Conservation (phyloP, 139 green algal genomes). For the Chlorella sp. region DNA sequence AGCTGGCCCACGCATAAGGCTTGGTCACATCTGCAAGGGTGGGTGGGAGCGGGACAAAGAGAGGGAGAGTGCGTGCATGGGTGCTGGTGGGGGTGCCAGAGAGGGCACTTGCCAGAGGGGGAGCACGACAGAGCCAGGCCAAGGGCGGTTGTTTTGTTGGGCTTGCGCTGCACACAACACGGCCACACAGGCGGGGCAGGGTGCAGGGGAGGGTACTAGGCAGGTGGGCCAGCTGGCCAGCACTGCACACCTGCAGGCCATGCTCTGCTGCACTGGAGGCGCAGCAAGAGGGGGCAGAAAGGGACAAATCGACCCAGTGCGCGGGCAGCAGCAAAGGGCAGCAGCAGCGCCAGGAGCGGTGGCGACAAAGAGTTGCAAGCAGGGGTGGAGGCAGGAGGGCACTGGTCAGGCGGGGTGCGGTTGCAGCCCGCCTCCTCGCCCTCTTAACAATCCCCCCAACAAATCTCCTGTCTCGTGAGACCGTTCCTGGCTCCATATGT, state of each 20-base stretch:
- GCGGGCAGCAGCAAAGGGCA: not conserved
- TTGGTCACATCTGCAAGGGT: not conserved
- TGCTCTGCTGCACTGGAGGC: not conserved
- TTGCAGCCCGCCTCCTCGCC: too few relatives aligned
- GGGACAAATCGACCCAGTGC: not conserved
- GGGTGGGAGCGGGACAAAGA: not conserved
- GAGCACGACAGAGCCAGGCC: too few relatives aligned
- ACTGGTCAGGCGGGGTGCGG: too few relatives aligned
- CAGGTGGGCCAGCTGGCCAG: not conserved
- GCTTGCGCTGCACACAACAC: not conserved
- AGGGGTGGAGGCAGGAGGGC: too few relatives aligned
- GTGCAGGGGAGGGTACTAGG: not conserved
- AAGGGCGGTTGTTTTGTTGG: too few relatives aligned
- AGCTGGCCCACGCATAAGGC: constrained; percentile 22
- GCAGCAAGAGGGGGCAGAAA: not conserved
- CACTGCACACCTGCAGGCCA: not conserved
- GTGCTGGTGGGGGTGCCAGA: not conserved
- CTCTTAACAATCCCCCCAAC: too few relatives aligned
- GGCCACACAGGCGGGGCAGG: not conserved
- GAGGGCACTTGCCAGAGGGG: not conserved
- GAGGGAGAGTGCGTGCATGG: too few relatives aligned
- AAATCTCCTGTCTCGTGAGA: too few relatives aligned
- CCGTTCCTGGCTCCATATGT: too few relatives aligned
- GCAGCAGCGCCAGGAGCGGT: not conserved
- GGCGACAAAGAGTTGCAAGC: too few relatives aligned